Base-by-base conservation (phyloP, 139 green algal genomes). In the Pseudopediastrum boryanum region DNA sequence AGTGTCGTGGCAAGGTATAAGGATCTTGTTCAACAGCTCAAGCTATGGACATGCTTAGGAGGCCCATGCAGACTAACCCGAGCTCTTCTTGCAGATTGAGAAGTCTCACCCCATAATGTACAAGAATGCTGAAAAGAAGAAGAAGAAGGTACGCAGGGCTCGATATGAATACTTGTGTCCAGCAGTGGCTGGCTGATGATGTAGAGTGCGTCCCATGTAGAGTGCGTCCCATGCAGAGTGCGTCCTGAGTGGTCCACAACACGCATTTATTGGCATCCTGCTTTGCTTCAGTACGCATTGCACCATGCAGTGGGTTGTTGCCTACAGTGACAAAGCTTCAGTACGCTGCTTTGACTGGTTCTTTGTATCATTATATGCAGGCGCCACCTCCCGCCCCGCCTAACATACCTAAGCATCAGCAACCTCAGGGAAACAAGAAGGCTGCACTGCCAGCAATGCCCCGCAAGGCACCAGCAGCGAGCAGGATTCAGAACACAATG, bases 1-100 rank as follows among this genome's bases (percentile, higher is more conserved):
- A 88, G 13, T 95, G 90, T 59, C 82, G 67, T 43, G 90, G 90
- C 69, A 94, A 89, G 84, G 91, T 95, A 27, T 61, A 58, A 46
- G 38, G 12, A 29, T 36, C 31, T 51, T 46, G 19, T 35, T 76
- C 21, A 6, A 56, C 43, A 36, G 4, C 65, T 54, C 25, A 23
- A 62, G n/a, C 25, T 58, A 58, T 21, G 16, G 48, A 58, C 19
- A 16, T n/a, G 16, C 48, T 58, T 16, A 58, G 48, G 19, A 16
- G 21, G 16, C 21, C 48, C 48, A 58, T 58, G 16, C 16, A n/a
- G 61, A 8, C 35, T 31, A 8, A 13, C 35, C 33, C 61, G 27
- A 31, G 27, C 41, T 38, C 35, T 62, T 0, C 31, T 1, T 64
- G 71, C 83, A 93, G 89, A 84, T 93, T 31, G 74, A 83, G 3